Percentiles rank a stretch among this genome's conserved stretches.
Conservation (phyloP, 2,329 filamentous ascomycete genomes). For the Boeremia exigua region DNA sequence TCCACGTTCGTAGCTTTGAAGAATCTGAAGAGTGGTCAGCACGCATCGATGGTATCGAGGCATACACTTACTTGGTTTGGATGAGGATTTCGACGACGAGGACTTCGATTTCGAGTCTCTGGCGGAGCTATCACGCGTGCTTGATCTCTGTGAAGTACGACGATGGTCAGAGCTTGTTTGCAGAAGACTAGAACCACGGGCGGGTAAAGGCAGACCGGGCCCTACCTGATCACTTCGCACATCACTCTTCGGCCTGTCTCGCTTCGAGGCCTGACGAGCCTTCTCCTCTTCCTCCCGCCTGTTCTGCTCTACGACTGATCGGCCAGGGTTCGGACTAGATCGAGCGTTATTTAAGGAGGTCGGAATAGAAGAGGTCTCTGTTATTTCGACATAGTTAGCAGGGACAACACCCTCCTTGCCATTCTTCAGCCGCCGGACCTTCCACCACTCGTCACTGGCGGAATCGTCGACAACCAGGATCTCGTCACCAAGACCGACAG, state of each 20-base stretch:
- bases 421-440: conserved; percentile 87
- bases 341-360: conserved; percentile 56
- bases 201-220: conserved; percentile 75
- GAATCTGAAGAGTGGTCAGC: conserved; percentile 59
- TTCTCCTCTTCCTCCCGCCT: conserved; percentile 80
- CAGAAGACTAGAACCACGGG: conserved; percentile 79
- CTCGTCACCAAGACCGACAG: conserved; percentile 86
- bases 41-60: conserved; percentile 15
- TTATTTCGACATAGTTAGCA: conserved; percentile 93
- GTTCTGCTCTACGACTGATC: conserved; percentile 78
- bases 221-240: conserved; percentile 73
- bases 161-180: conserved; percentile 70
- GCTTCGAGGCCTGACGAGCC: conserved; percentile 77
- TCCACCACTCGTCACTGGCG: conserved; percentile 98
- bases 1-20: conserved; percentile 87
- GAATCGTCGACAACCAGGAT: conserved; percentile 87
- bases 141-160: conserved; percentile 73
- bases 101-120: conserved; percentile 54
- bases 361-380: conserved; percentile 65
- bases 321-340: conserved; percentile 64
- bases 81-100: conserved; percentile 53
- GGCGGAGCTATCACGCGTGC: conserved; percentile 70
- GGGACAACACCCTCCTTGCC: conserved; percentile 95
- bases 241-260: conserved; percentile 62
- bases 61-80: conserved; percentile 73